These are phyloP conservation scores for Amanita fuliginea DNA, from an alignment of 768 basidiomycete genomes.

Conservation along the genomic window DNA sequence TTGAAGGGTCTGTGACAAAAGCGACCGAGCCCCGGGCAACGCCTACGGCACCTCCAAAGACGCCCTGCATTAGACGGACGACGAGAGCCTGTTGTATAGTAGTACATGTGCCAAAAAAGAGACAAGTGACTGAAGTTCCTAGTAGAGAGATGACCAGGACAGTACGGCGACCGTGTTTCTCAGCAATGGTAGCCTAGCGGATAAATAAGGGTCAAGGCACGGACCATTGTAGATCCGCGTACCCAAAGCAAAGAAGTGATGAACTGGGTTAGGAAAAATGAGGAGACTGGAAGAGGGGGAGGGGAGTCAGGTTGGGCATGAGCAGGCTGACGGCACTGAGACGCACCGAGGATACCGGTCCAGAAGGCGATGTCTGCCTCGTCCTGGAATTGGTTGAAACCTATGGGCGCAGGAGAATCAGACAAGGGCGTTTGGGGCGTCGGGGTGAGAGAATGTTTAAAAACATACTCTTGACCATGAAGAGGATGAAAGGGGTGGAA, in stretches of 20 bases:
- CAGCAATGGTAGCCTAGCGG: constrained; percentile 78
- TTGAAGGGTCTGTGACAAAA: constrained; percentile 81
- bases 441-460: background rate
- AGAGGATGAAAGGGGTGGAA: constrained; percentile 82
- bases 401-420: constrained; percentile 20
- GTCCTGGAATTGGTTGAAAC: constrained; percentile 58
- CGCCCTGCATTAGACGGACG: constrained; percentile 81
- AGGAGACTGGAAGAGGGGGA: constrained; percentile 39
- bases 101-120: constrained; percentile 68
- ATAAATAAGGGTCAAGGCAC: constrained; percentile 7
- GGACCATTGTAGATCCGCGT: constrained; percentile 12
- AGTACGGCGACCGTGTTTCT: constrained; percentile 76
- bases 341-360: constrained; percentile 73
- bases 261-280: constrained; percentile 93
- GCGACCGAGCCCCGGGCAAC: constrained; percentile 86
- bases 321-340: background rate
- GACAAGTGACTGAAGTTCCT: constrained; percentile 74
- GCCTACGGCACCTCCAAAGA: constrained; percentile 90
- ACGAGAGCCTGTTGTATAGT: constrained; percentile 71
- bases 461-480: constrained; percentile 79
- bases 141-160: constrained; percentile 81
- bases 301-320: constrained; percentile 9
- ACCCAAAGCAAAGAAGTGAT: constrained; percentile 92
- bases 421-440: background rate
- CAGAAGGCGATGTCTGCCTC: constrained; percentile 85